These are phyloP conservation scores for Coemansia sp. DNA, from an alignment of 192 early-diverging fungal genomes.

Conservation along the genomic window DNA sequence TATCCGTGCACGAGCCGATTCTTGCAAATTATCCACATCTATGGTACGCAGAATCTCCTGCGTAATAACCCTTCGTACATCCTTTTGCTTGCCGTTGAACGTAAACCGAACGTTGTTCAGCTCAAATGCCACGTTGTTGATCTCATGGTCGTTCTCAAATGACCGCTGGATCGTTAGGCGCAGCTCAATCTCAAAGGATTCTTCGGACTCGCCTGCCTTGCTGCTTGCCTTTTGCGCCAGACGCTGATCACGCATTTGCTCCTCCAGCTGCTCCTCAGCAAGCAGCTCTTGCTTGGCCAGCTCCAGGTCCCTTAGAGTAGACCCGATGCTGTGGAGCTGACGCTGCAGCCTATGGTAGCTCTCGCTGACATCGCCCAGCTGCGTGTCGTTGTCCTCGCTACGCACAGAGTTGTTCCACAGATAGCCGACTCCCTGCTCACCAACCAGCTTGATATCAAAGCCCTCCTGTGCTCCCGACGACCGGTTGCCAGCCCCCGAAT, in stretches of 20 bases:
- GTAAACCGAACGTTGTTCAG: conserved; percentile 85
- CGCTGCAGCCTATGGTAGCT: conserved; percentile 13
- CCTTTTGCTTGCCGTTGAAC: conserved; percentile 73
- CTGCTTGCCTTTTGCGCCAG: conserved; percentile 48
- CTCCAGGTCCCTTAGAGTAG: conserved; percentile 13
- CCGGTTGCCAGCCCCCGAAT: neutral
- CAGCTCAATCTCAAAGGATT: conserved; percentile 66
- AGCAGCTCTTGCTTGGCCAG: conserved; percentile 16
- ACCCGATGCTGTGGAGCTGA: conserved; percentile 32
- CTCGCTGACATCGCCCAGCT: conserved; percentile 35
- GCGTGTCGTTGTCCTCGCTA: conserved; percentile 57
- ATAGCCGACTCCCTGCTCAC: conserved; percentile 59
- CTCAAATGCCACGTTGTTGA: conserved; percentile 77
- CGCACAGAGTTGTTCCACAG: conserved; percentile 48
- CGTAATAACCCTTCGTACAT: conserved; percentile 72
- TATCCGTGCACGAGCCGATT: conserved; percentile 49
- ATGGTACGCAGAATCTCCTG: conserved; percentile 64
- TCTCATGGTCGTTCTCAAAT: conserved; percentile 68
- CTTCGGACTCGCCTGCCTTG: conserved; percentile 40
- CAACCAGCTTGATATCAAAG: conserved; percentile 47
- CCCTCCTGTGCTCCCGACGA: conserved; percentile 15
- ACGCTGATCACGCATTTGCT: conserved; percentile 12
- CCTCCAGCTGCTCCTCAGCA: conserved; percentile 11
- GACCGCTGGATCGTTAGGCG: conserved; percentile 79
- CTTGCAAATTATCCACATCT: conserved; percentile 48